Conservation (phyloP, 306 rosid species). For the Dicorynia guianensis region DNA sequence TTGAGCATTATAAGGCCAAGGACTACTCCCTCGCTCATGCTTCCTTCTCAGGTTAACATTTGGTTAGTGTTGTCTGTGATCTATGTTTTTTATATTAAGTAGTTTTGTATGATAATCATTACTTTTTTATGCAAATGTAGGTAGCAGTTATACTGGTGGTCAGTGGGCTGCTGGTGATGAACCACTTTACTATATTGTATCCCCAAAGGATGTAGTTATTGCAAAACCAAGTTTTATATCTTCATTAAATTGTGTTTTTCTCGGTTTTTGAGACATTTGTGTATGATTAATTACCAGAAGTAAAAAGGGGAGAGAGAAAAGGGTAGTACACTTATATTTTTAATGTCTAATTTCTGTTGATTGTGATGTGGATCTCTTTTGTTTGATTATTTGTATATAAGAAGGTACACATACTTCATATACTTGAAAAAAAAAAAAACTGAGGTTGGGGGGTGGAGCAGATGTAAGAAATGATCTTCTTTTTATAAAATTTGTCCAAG, state of each 20-base stretch:
- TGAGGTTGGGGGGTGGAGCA: background rate
- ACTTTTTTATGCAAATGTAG: constrained; percentile 58
- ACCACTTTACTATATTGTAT: constrained; percentile 78
- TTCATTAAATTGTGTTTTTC: constrained; percentile 26
- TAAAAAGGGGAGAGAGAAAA: background rate
- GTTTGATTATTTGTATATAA: no score
- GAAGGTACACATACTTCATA: no score
- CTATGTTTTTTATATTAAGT: constrained; percentile 32
- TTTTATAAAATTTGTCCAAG: background rate
- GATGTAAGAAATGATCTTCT: background rate
- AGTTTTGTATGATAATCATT: constrained; percentile 35
- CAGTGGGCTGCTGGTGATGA: constrained; percentile 92
- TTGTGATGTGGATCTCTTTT: no score
- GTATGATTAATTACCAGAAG: background rate
- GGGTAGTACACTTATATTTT: background rate
- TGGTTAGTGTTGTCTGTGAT: constrained; percentile 38
- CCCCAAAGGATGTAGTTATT: constrained; percentile 87
- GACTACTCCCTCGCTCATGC: constrained; percentile 91
- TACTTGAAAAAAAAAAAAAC: no score
- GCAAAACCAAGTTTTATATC: constrained; percentile 81
- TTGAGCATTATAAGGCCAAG: constrained; percentile 92
- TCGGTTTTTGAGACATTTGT: constrained; percentile 1
- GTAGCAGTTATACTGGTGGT: constrained; percentile 92
- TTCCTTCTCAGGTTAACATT: constrained; percentile 79
- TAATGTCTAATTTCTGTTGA: background rate